Evolutionary conservation across 169 alveolate genomes (phyloP).

Genomic region (Plasmodium cynomolgi): DNA sequence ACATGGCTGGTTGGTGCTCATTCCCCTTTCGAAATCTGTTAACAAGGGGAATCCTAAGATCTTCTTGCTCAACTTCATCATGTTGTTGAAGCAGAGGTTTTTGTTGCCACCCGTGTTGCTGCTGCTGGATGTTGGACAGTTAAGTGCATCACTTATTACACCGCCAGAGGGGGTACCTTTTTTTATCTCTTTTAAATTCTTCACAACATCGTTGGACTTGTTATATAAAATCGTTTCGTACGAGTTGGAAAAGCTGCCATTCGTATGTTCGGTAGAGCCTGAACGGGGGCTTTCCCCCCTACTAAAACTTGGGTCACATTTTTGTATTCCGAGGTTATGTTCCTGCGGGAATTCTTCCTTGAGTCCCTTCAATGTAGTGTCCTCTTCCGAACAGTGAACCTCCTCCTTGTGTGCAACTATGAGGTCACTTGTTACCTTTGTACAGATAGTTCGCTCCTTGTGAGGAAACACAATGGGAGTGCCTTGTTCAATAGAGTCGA

Average conservation of each 20-base stretch:
- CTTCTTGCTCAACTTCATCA: constrained; percentile 68
- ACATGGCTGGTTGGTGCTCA: constrained; percentile 65
- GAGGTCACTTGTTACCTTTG: background rate
- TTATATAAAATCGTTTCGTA: constrained; percentile 47
- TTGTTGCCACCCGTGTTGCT: background rate
- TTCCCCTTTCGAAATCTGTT: constrained; percentile 67
- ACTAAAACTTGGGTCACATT: background rate
- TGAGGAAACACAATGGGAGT: background rate
- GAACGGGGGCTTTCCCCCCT: background rate
- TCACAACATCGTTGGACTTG: constrained; percentile 25
- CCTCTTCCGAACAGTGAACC: background rate
- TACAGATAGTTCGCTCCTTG: background rate
- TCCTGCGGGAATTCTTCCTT: background rate
- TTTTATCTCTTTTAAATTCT: constrained; percentile 36
- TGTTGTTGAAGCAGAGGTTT: constrained; percentile 25
- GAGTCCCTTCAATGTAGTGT: background rate
- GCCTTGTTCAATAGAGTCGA: background rate
- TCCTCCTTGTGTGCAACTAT: background rate
- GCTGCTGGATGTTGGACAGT: background rate
- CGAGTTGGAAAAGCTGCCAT: constrained; percentile 1
- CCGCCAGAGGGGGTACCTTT: background rate
- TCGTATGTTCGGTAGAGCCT: background rate
- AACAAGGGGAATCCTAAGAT: constrained; percentile 59
- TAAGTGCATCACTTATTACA: background rate
- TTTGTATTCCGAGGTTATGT: background rate